Base-by-base conservation (phyloP, 139 green algal genomes). In the Marvania coccoides region DNA sequence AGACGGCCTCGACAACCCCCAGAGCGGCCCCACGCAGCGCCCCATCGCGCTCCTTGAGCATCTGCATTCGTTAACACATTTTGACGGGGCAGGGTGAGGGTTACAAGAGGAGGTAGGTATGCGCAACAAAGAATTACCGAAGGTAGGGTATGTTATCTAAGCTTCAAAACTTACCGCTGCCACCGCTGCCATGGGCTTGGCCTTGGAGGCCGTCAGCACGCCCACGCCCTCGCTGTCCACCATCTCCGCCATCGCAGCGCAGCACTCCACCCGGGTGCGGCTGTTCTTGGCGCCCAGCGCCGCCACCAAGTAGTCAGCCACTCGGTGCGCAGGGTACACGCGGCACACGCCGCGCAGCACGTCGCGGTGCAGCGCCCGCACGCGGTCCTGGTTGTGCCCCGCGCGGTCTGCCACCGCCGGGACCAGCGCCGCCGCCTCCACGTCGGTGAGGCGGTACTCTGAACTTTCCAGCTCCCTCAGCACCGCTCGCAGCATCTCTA, bases 331-430 rank as follows among this genome's bases (percentile, higher is more conserved):
- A 6, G 81, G 70, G 67, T 87, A 82, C 28, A 96, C 30, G 28
- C 29, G 30, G 8, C 65, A 71, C 2, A 83, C 58, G 29, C 74
- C 57, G n/a, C 75, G 59, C 51, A 97, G 69, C 19, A 98, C 76
- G 54, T 96, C 85, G 8, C 82, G 71, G 79, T 93, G 78, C 51
- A 71, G 56, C 23, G 23, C 40, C 14, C 75, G 65, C 34, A 91
- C 72, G 28, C 82, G 66, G 28, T 88, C 83, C 71, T 85, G 72
- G 61, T 92, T 93, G 82, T 96, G 90, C 1, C 94, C 94, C 15
- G 67, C 69, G 80, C 96, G 97, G 65, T 99, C 94, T 33, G 96
- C 82, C 48, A 99, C 40, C 14, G 75, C 87, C 12, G 94, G 94
- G 34, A 98, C 56, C 51, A 98, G 78, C n/a, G 88, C 40, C 34